Conservation (phyloP, 1,139 yeast species). For the Oligophagozyma castellii region DNA sequence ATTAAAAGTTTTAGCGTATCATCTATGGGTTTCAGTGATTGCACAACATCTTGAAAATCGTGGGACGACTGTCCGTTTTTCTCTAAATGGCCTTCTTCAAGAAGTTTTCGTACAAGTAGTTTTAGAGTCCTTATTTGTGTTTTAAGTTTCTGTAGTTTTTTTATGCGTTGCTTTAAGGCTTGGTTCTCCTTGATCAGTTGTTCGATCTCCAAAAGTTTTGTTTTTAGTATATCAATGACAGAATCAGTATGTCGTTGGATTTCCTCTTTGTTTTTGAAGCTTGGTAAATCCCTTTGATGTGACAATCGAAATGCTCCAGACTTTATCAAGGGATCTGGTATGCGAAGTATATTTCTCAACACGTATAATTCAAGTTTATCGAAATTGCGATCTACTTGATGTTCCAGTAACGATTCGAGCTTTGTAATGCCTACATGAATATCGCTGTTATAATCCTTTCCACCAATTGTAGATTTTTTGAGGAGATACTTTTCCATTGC, state of each 20-base stretch:
- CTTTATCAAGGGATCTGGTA: slow-evolving; percentile 56
- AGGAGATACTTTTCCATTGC: slow-evolving; percentile 60
- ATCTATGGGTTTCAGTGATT: slow-evolving; percentile 17
- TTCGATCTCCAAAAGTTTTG: slow-evolving; percentile 11
- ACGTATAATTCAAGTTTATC: slow-evolving; percentile 80
- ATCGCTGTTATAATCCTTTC: slow-evolving; percentile 30
- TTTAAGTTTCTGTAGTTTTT: too few species aligned
- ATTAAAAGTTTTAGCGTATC: slow-evolving; percentile 17
- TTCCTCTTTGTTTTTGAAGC: too few species aligned
- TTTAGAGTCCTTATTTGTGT: too few species aligned
- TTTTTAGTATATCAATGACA: too few species aligned
- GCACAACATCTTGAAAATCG: too few species aligned
- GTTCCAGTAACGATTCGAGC: slow-evolving; percentile 64
- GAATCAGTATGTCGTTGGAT: too few species aligned
- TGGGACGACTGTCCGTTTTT: too few species aligned
- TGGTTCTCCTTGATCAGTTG: slow-evolving; percentile 9
- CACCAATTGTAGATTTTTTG: slow-evolving; percentile 19
- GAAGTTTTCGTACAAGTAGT: too few species aligned
- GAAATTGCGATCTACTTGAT: slow-evolving; percentile 69
- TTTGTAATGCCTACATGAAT: slow-evolving; percentile 67
- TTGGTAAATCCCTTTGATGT: slow-evolving; percentile 60
- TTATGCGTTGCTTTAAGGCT: slow-evolving; percentile 9
- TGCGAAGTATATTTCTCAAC: slow-evolving; percentile 56
- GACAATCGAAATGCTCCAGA: slow-evolving; percentile 54
- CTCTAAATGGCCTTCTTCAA: too few species aligned